Conservation (phyloP, 768 basidiomycete species). For the Auriscalpium microsporum region DNA sequence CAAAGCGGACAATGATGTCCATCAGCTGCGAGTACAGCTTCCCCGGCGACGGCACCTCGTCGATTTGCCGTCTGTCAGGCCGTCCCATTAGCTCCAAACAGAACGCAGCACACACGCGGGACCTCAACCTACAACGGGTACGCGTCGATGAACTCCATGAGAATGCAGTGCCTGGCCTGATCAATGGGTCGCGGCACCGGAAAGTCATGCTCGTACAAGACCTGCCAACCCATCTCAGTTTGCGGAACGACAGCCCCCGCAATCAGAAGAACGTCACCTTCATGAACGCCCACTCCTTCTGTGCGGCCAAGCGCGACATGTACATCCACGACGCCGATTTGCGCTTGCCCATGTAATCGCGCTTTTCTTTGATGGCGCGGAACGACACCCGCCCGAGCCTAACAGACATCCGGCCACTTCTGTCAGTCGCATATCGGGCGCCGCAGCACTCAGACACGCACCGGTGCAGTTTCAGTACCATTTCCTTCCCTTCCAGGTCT, state of each 20-base stretch:
- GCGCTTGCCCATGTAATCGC: conserved; percentile 93
- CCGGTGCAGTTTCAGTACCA: conserved; percentile 94
- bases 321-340: conserved; percentile 99
- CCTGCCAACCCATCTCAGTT: conserved; percentile 34
- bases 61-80: conserved; percentile 68
- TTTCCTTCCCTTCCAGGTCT: conserved; percentile 71
- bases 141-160: conserved; percentile 95
- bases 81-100: background rate
- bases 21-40: conserved; percentile 86
- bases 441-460: conserved; percentile 23
- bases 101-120: background rate
- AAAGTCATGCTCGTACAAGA: conserved; percentile 84
- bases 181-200: conserved; percentile 92
- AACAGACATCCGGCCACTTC: background rate
- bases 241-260: too few relatives aligned
- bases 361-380: conserved; percentile 90
- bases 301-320: conserved; percentile 91
- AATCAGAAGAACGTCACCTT: conserved; percentile 45
- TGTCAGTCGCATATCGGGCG: background rate
- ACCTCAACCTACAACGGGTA: conserved; percentile 65
- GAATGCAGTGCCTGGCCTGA: conserved; percentile 87
- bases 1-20: conserved; percentile 94
- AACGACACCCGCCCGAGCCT: conserved; percentile 97
- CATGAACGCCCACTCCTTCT: conserved; percentile 99
- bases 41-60: conserved; percentile 76